These are phyloP conservation scores for Aspergillus pseudoviridinutans DNA, from an alignment of 2,329 filamentous ascomycete species.

Conservation along the genomic window DNA sequence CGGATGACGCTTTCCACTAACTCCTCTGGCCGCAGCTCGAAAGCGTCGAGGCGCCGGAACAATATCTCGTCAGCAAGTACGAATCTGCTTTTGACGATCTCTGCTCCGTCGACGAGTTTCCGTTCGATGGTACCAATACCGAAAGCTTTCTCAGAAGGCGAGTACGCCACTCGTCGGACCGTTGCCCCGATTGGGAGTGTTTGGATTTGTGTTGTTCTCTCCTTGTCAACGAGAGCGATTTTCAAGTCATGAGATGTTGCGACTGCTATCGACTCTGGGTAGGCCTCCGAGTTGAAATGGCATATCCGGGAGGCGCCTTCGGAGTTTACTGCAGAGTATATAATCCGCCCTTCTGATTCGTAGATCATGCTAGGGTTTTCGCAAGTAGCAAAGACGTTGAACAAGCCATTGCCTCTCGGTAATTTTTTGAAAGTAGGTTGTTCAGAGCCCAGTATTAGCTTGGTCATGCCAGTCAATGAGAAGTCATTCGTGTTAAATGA, in stretches of 20 bases:
- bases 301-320: constrained; percentile 79
- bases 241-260: constrained; percentile 73
- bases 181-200: constrained; percentile 75
- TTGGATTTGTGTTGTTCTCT: constrained; percentile 84
- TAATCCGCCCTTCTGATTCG: constrained; percentile 76
- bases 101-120: constrained; percentile 65
- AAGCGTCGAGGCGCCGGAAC: constrained; percentile 73
- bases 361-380: constrained; percentile 95
- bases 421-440: constrained; percentile 78
- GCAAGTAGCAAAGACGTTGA: constrained; percentile 86
- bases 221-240: constrained; percentile 75
- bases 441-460: constrained; percentile 78
- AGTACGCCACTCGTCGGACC: constrained; percentile 83
- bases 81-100: constrained; percentile 75
- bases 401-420: constrained; percentile 62
- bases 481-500: constrained; percentile 61
- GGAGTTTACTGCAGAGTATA: constrained; percentile 91
- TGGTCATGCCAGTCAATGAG: constrained; percentile 68
- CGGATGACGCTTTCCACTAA: constrained; percentile 81
- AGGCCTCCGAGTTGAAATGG: constrained; percentile 76
- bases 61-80: constrained; percentile 86
- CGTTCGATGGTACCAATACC: constrained; percentile 81
- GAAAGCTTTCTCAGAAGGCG: constrained; percentile 72
- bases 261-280: constrained; percentile 74
- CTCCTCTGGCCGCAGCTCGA: constrained; percentile 63